These are phyloP conservation scores for Candida montana DNA, from an alignment of 805 yeast genomes.

Conservation along the genomic window DNA sequence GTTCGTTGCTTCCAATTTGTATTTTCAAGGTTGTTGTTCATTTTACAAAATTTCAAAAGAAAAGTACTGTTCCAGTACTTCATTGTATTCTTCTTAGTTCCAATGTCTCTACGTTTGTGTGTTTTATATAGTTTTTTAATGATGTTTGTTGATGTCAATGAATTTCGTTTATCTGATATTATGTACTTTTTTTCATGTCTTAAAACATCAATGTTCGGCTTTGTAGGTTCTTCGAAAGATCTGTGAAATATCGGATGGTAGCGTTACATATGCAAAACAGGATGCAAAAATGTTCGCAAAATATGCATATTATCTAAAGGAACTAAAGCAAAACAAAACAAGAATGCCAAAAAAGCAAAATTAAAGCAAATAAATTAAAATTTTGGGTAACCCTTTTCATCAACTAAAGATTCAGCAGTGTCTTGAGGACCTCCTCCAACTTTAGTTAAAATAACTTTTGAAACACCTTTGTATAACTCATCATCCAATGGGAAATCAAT, in stretches of 20 bases:
- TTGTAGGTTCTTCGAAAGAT: too few species aligned
- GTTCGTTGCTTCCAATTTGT: not conserved
- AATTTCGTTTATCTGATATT: not conserved
- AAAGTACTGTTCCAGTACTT: not conserved
- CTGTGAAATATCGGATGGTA: too few species aligned
- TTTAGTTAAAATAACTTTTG: constrained; percentile 75
- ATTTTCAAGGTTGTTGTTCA: not conserved
- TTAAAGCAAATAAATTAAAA: not conserved
- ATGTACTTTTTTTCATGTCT: not conserved
- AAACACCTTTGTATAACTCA: constrained; percentile 63
- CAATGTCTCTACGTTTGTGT: not conserved
- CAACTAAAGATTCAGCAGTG: constrained; percentile 50
- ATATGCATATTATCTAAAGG: too few species aligned
- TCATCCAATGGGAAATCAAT: constrained; percentile 39
- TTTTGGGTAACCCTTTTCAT: constrained; percentile 59
- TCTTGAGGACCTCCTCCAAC: constrained; percentile 86
- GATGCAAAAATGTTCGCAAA: too few species aligned
- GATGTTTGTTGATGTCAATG: not conserved
- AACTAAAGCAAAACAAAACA: not conserved
- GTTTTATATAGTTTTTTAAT: not conserved
- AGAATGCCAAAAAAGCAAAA: not conserved
- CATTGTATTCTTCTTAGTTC: not conserved
- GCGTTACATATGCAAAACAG: too few species aligned
- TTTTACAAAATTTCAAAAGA: not conserved
- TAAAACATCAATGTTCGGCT: too few species aligned